Evolutionary conservation across 2,329 filamentous ascomycete genomes (phyloP), one percentile per base, ranked within the genome.

Genomic region (Fusarium floridanum): DNA sequence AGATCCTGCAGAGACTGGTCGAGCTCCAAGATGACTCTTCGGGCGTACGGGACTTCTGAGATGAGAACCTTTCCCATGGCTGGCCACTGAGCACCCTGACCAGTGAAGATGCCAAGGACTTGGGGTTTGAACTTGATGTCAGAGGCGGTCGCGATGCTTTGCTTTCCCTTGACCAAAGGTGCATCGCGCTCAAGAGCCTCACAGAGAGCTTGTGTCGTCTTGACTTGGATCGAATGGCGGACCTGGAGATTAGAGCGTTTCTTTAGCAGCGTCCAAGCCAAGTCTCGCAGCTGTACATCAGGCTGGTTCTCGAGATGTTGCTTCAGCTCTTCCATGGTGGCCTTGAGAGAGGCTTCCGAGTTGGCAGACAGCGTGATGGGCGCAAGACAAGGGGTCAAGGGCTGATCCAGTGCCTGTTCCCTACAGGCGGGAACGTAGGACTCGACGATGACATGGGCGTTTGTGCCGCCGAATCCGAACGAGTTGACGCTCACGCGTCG

Each of bases 391-490:
- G 37, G 37, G 17, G 37, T 39, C 11, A n/a, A 39, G 8, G 37
- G 37, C 37, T 39, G 17, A 39, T 39, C 17, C 37, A 39, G 37
- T 39, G 37, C 37, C 17, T 39, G 37, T n/a, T 39, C 17, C 37
- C 17, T 39, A n/a, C 17, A 39, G 37, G 37, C 24, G 34, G 48
- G 7, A 22, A 12, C 34, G 48, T 73, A 73, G 14, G 56, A 41
- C 68, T 83, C 82, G 8, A 85, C 69, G 11, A 87, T 83, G 0
- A 81, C 81, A 65, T 87, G 85, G 2, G 82, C 83, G 69, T 86
- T 87, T n/a, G 85, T 83, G 29, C 82, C 84, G 20, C 83, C 85
- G 56, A 84, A 86, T 1, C 86, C 86, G 45, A 75, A 81, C 16
- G 77, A 77, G 65, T 82, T 81, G 37, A 82, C 71, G 56, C 76